Conservation (phyloP, 257 asterid genomes). For the Solanum clarkiae region DNA sequence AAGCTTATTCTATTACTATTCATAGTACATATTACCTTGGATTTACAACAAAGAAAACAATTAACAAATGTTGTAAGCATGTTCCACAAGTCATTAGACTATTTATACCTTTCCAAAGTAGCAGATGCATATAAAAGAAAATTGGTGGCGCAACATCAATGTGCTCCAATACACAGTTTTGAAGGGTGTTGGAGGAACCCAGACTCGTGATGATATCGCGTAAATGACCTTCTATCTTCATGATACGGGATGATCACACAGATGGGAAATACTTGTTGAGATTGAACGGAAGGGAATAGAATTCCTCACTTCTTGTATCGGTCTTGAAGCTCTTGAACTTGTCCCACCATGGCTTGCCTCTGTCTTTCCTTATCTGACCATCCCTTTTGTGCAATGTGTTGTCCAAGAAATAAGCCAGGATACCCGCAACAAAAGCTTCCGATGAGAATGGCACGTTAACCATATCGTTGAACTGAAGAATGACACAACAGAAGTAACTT, state of each 20-base stretch:
- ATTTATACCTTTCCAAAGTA: not conserved
- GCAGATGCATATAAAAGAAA: not conserved
- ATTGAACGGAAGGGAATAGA: slow-evolving; percentile 86
- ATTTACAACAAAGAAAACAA: not conserved
- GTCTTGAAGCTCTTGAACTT: slow-evolving; percentile 62
- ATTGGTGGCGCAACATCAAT: not conserved
- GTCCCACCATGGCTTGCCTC: slow-evolving; percentile 99
- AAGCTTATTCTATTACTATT: not conserved
- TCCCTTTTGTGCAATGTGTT: slow-evolving; percentile 75
- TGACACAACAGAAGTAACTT: not conserved
- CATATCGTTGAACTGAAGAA: slow-evolving; percentile 68
- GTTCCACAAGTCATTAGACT: not conserved
- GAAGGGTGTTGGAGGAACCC: slow-evolving; percentile 4
- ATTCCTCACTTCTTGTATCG: slow-evolving; percentile 78
- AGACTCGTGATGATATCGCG: not conserved
- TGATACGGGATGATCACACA: slow-evolving; percentile 20
- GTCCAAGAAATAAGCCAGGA: slow-evolving; percentile 76
- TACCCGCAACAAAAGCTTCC: slow-evolving; percentile 83
- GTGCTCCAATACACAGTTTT: not conserved
- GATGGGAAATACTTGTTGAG: slow-evolving; percentile 93
- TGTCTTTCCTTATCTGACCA: slow-evolving; percentile 47
- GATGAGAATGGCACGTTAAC: slow-evolving; percentile 79
- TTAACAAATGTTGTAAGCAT: not conserved
- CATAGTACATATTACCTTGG: not conserved
- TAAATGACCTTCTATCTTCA: not conserved